Conservation (phyloP, 2,329 filamentous ascomycete species). For the Xylaria sp. region DNA sequence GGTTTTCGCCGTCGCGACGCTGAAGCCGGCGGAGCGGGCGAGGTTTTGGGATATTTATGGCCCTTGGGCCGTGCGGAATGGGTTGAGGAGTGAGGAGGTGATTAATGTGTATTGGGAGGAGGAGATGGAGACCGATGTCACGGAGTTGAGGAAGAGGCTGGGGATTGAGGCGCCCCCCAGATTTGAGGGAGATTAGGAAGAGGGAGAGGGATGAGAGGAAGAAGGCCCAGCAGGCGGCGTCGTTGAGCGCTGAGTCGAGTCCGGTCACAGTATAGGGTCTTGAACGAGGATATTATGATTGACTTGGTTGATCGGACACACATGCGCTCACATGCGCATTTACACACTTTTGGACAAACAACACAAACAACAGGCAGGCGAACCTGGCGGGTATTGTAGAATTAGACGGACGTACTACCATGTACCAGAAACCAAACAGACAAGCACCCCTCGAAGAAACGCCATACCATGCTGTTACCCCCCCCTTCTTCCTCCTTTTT, state of each 20-base stretch:
- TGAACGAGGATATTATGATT: background rate
- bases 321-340: background rate
- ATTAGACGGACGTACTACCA: slow-evolving; percentile 14
- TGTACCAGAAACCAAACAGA: slow-evolving; percentile 18
- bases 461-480: slow-evolving; percentile 18
- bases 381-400: slow-evolving; percentile 4
- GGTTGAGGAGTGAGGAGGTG: slow-evolving; percentile 67
- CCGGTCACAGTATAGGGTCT: too few relatives aligned
- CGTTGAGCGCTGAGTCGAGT: too few relatives aligned
- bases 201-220: slow-evolving; percentile 64
- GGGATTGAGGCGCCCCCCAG: slow-evolving; percentile 82
- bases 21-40: slow-evolving; percentile 74
- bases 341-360: background rate
- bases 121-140: slow-evolving; percentile 76
- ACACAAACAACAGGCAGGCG: background rate
- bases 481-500: background rate
- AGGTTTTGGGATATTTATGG: slow-evolving; percentile 71
- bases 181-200: slow-evolving; percentile 72
- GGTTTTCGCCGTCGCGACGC: slow-evolving; percentile 76
- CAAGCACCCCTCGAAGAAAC: slow-evolving; percentile 18
- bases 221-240: slow-evolving; percentile 48
- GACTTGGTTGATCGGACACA: background rate
- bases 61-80: slow-evolving; percentile 88
- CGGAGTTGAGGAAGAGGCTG: slow-evolving; percentile 65
- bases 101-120: slow-evolving; percentile 99